Conservation (phyloP, 371 early-diverging fungal species). For the Zopfochytrium polystomum region DNA sequence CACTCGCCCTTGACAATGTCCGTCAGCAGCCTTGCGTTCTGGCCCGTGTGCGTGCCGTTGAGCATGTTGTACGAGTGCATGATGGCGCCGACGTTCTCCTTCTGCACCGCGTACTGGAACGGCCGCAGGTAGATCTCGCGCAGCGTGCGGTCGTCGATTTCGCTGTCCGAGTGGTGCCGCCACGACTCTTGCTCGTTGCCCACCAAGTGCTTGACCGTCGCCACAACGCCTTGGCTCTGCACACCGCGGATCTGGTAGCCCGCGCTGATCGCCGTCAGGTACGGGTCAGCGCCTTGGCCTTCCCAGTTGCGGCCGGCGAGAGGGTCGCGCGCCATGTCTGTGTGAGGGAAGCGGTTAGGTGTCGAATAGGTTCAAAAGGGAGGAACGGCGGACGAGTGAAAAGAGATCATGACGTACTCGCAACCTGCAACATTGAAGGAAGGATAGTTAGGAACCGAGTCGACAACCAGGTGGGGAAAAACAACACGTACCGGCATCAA, state of each 20-base stretch:
- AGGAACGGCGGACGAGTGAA: too few relatives aligned
- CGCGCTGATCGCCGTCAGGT: constrained; percentile 34
- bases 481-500: too few relatives aligned
- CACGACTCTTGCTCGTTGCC: constrained; percentile 49
- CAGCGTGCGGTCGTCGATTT: constrained; percentile 50
- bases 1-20: constrained; percentile 41
- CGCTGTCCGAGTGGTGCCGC: background rate
- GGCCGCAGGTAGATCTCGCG: constrained; percentile 59
- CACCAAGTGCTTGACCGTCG: constrained; percentile 53
- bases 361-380: too few relatives aligned
- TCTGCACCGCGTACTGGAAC: constrained; percentile 44
- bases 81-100: constrained; percentile 53
- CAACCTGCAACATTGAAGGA: too few relatives aligned
- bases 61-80: constrained; percentile 59
- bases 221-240: constrained; percentile 42
- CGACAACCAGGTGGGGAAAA: too few relatives aligned
- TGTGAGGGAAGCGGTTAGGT: too few relatives aligned
- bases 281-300: constrained; percentile 62
- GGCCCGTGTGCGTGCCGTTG: constrained; percentile 51
- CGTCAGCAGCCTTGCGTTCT: constrained; percentile 46
- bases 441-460: too few relatives aligned
- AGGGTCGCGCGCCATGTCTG: constrained; percentile 56
- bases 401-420: too few relatives aligned
- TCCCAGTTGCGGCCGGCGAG: constrained; percentile 61
- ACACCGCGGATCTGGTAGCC: constrained; percentile 29